Percentiles rank a stretch among this genome's conserved stretches.
Evolutionary conservation across 2,329 filamentous ascomycete species (phyloP).

Genomic region (Epichloe brachyelytri): DNA sequence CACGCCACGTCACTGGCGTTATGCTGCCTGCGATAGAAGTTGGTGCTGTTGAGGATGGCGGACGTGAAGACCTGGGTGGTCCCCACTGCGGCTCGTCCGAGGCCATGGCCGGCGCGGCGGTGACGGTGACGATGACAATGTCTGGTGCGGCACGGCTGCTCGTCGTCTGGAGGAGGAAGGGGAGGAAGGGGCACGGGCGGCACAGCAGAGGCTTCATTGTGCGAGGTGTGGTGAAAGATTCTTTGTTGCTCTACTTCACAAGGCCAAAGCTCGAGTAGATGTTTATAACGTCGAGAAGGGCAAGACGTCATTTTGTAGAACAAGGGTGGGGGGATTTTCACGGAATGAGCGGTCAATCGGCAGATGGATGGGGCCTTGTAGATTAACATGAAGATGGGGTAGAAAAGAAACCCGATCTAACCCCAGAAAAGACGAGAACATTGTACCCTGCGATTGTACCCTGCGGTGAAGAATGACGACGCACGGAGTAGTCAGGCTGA

Average conservation of each 20-base stretch:
- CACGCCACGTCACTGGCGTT: slow-evolving; percentile 45
- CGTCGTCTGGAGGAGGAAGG: neutral
- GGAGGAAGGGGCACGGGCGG: neutral
- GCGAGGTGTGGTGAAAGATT: neutral
- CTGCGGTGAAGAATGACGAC: no score
- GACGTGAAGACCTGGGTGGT: slow-evolving; percentile 25
- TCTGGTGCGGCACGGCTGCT: neutral
- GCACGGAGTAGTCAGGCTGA: no score
- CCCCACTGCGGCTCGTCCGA: slow-evolving; percentile 4
- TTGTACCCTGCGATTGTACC: no score
- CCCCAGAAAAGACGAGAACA: no score
- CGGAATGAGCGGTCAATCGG: no score
- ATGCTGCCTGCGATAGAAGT: slow-evolving; percentile 51
- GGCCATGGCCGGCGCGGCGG: neutral
- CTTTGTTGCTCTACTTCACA: neutral
- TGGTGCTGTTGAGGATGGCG: slow-evolving; percentile 52
- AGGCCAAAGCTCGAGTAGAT: no score
- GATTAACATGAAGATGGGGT: no score
- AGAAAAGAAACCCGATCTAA: no score
- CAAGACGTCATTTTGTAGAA: no score
- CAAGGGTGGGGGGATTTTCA: no score
- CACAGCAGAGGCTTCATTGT: neutral
- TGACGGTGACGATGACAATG: slow-evolving; percentile 2
- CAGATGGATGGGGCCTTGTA: no score
- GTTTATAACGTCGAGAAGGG: no score